Evolutionary conservation across 257 asterid species (phyloP).

Genomic region (Capsicum rhomboideum): DNA sequence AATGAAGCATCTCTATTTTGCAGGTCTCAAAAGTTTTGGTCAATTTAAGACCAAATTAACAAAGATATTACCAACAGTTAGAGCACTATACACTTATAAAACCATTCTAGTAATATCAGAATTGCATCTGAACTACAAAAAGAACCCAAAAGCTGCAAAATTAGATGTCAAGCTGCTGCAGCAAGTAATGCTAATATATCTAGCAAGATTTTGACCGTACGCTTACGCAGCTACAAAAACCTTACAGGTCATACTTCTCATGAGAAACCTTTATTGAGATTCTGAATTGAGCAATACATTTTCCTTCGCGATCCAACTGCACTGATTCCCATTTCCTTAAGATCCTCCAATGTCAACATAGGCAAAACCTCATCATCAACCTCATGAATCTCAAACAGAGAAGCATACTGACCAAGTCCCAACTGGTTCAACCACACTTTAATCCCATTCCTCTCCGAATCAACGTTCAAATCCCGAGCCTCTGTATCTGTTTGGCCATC

Average conservation of each 20-base stretch:
- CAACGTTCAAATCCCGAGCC: not conserved
- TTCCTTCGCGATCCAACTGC: conserved; percentile 89
- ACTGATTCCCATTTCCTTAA: conserved; percentile 85
- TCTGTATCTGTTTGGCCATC: conserved; percentile 6
- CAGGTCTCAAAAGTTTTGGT: not conserved
- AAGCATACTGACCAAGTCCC: conserved; percentile 5
- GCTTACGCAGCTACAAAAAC: not conserved
- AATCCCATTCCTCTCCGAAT: conserved; percentile 6
- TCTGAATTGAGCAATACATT: conserved; percentile 62
- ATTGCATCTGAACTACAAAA: not conserved
- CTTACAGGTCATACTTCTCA: conserved; percentile 15
- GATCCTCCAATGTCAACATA: conserved; percentile 80
- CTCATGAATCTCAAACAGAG: conserved; percentile 26
- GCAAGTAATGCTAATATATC: not conserved
- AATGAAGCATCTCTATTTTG: not conserved
- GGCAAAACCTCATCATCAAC: conserved; percentile 83
- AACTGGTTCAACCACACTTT: conserved; percentile 4
- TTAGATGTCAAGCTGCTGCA: not conserved
- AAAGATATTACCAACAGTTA: not conserved
- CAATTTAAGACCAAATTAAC: not conserved
- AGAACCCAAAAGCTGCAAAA: not conserved
- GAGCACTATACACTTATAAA: not conserved
- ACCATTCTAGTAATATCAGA: not conserved
- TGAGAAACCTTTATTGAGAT: conserved; percentile 62
- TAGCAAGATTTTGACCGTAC: not conserved